Conservation (phyloP, 306 rosid species). For the Citrullus colocynthis region DNA sequence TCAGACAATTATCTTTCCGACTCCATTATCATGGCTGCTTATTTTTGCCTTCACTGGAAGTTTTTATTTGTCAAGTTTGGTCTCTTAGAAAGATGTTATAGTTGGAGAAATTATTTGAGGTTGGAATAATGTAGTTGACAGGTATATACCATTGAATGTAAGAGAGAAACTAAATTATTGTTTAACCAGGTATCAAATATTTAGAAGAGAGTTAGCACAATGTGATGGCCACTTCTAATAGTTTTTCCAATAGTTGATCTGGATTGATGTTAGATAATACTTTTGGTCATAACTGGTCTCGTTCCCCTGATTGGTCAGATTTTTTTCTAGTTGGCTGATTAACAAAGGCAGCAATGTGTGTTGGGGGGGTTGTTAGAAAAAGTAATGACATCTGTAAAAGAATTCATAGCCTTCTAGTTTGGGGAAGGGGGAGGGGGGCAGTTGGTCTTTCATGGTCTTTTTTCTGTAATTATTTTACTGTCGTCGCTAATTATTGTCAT, state of each 20-base stretch:
- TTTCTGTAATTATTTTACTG: neutral
- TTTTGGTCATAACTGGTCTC: neutral
- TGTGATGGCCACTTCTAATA: neutral
- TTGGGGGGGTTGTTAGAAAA: too few species aligned
- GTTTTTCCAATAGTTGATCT: neutral
- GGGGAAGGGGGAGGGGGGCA: neutral
- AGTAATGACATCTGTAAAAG: too few species aligned
- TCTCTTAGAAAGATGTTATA: neutral
- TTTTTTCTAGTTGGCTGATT: neutral
- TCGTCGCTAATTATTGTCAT: too few species aligned
- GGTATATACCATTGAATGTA: neutral
- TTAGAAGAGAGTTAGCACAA: neutral
- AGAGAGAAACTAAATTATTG: neutral
- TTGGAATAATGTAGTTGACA: neutral
- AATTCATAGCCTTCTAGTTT: too few species aligned
- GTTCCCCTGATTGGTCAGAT: neutral
- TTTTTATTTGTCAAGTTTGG: neutral
- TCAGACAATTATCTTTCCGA: neutral
- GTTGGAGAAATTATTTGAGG: neutral
- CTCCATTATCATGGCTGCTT: neutral
- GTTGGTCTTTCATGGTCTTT: neutral
- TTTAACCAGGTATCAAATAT: neutral
- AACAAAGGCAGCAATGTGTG: too few species aligned
- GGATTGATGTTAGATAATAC: neutral
- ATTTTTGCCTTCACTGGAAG: neutral